phyloP scores from a whole-genome alignment of 768 basidiomycete species.

The Candolleomyces aberdarensis region DNA sequence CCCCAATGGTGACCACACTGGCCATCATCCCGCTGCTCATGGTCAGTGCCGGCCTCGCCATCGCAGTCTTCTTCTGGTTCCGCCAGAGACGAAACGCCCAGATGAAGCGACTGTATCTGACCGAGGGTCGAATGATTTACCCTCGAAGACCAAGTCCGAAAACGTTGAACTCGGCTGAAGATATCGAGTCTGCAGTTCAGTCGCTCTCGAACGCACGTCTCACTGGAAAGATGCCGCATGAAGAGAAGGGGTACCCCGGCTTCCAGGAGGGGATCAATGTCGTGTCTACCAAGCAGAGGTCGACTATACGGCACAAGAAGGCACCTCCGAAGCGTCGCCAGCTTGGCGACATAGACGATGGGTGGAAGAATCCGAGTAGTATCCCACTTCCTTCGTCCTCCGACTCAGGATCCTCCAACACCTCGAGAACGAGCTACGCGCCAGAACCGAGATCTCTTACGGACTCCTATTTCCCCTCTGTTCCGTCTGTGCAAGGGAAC shows the following conservation, averaged over 20 bases:
- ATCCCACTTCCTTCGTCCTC: background rate
- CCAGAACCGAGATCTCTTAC: background rate
- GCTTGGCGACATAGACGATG: too few relatives aligned
- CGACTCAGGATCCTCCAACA: background rate
- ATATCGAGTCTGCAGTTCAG: conserved; percentile 2
- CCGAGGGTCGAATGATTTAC: background rate
- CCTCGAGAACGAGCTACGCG: background rate
- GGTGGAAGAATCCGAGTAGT: too few relatives aligned
- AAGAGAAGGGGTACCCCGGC: too few relatives aligned
- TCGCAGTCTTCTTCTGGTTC: background rate
- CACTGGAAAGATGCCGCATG: background rate
- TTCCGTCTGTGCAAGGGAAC: background rate
- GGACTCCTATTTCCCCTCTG: conserved; percentile 2
- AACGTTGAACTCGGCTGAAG: background rate
- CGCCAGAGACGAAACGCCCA: background rate
- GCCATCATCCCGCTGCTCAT: conserved; percentile 1
- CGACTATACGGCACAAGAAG: background rate
- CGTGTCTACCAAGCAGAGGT: background rate
- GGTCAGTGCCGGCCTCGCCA: background rate
- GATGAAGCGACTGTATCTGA: background rate
- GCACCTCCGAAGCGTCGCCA: too few relatives aligned
- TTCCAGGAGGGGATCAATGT: too few relatives aligned
- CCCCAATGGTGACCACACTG: background rate
- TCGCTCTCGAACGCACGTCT: background rate
- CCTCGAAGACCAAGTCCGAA: background rate